Evolutionary conservation across 768 basidiomycete species (phyloP).

Genomic region (Candolleomyces aberdarensis): DNA sequence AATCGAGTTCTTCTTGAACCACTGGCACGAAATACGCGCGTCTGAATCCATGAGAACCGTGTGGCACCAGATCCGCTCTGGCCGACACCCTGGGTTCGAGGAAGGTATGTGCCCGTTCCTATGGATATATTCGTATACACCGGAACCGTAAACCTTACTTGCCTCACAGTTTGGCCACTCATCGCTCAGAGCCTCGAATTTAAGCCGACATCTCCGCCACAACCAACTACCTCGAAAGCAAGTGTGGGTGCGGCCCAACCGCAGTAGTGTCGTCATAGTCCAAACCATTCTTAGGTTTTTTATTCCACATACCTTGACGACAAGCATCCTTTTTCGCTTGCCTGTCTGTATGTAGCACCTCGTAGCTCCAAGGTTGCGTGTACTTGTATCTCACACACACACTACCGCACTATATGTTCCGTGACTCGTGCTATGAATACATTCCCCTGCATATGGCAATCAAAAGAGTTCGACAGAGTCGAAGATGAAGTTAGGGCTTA

Average conservation of each 20-base stretch:
- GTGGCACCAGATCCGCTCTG: conserved; percentile 82
- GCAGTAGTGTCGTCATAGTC: neutral
- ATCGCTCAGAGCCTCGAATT: conserved; percentile 65
- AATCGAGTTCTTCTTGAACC: conserved; percentile 72
- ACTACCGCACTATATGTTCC: no score
- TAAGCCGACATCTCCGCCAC: conserved; percentile 32
- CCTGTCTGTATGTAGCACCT: neutral
- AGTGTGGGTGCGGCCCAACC: conserved; percentile 14
- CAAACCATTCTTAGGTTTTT: neutral
- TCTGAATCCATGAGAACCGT: conserved; percentile 81
- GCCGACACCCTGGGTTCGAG: conserved; percentile 85
- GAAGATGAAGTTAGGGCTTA: conserved; percentile 45
- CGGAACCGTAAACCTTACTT: neutral
- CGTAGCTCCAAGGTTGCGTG: neutral
- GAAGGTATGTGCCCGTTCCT: conserved; percentile 48
- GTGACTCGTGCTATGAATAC: no score
- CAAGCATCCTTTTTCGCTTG: conserved; percentile 1
- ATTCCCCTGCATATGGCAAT: neutral
- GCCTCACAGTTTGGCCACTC: conserved; percentile 57
- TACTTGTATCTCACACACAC: neutral
- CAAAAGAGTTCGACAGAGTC: conserved; percentile 40
- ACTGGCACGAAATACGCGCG: conserved; percentile 81
- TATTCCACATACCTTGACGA: neutral
- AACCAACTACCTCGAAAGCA: conserved; percentile 7
- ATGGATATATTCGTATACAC: neutral